Base-by-base conservation (phyloP, 192 early-diverging fungal species). In the Geranomyces variabilis region DNA sequence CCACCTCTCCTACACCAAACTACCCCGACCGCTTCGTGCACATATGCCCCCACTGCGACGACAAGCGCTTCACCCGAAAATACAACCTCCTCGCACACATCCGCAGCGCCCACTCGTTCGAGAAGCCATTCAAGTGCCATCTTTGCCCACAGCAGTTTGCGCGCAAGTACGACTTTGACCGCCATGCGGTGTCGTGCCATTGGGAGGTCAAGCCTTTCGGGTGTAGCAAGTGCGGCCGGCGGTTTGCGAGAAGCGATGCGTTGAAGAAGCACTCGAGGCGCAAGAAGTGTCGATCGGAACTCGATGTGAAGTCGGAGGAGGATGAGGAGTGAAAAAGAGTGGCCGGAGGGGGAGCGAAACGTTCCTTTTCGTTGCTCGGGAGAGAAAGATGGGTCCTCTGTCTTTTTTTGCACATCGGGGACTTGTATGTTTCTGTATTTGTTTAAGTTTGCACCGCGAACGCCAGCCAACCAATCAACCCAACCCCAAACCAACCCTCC, bases 81-180 rank as follows among this genome's bases (percentile, higher is more conserved):
- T 87, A 84, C 73, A 88, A 88, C 76, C 75, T 88, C 21, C 81
- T 77, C 21, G 77, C 84, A 0, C 87, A 89, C 65, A 69, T 86
- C 73, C 73, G 79, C 62, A 26, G 26, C 19, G 77, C 78, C 34
- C 81, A 84, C 67, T 74, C 81, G 6, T 73, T 71, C 45, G 56
- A 70, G 33, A 74, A 82, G 33, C 89, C 89, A 10, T 88, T 81
- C 71, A 66, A 58, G 29, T 90, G 90, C 55, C 69, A 74, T n/a
- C 48, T 81, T 30, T 91, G 90, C 63, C 69, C 83, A 2, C 56
- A 80, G 22, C 81, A 84, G 4, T 91, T 91, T 71, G 78, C 88
- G 7, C 84, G 90, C 14, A 90, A 90, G 59, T 89, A 91, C 69
- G 90, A 91, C 82, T 75, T 90, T 17, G 81, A 86, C 44, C 77